Percentiles rank a stretch among this genome's conserved stretches.
Conservation (phyloP, 192 early-diverging fungal genomes). For the Linnemannia elongata region DNA sequence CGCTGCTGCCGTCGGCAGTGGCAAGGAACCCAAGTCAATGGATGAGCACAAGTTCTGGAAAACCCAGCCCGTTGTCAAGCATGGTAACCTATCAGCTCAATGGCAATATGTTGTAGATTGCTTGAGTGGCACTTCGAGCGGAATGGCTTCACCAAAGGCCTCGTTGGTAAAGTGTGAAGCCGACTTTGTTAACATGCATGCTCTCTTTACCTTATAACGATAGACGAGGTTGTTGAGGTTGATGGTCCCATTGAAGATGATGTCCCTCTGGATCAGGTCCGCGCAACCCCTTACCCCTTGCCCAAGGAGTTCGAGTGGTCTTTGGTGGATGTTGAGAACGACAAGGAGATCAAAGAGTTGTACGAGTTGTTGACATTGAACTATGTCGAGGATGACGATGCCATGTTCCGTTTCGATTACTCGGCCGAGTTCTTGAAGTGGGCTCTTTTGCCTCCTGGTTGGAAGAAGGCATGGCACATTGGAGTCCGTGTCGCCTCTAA, state of each 20-base stretch:
- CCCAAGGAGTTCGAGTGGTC: slow-evolving; percentile 95
- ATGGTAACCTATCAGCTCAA: slow-evolving; percentile 58
- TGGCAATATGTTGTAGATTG: too few relatives aligned
- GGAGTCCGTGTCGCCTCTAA: slow-evolving; percentile 89
- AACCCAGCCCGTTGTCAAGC: slow-evolving; percentile 94
- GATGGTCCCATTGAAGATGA: slow-evolving; percentile 89
- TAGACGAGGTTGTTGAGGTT: slow-evolving; percentile 77
- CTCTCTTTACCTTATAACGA: neutral
- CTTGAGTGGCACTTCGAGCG: too few relatives aligned
- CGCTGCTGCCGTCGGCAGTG: slow-evolving; percentile 10
- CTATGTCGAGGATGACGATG: slow-evolving; percentile 98
- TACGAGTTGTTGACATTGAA: slow-evolving; percentile 91
- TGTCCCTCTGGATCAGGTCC: slow-evolving; percentile 81
- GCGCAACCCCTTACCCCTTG: slow-evolving; percentile 84
- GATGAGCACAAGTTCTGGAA: slow-evolving; percentile 93
- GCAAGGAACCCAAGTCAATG: slow-evolving; percentile 61
- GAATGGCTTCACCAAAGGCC: too few relatives aligned
- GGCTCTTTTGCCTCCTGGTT: slow-evolving; percentile 96
- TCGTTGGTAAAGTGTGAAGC: neutral
- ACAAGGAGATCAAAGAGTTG: slow-evolving; percentile 87
- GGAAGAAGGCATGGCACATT: slow-evolving; percentile 89
- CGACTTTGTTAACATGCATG: neutral
- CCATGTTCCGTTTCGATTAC: slow-evolving; percentile 98
- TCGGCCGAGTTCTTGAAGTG: slow-evolving; percentile 93
- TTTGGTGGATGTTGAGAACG: slow-evolving; percentile 81